Evolutionary conservation across 352 stramenopile species (phyloP).

Genomic region (Phytophthora litchii): DNA sequence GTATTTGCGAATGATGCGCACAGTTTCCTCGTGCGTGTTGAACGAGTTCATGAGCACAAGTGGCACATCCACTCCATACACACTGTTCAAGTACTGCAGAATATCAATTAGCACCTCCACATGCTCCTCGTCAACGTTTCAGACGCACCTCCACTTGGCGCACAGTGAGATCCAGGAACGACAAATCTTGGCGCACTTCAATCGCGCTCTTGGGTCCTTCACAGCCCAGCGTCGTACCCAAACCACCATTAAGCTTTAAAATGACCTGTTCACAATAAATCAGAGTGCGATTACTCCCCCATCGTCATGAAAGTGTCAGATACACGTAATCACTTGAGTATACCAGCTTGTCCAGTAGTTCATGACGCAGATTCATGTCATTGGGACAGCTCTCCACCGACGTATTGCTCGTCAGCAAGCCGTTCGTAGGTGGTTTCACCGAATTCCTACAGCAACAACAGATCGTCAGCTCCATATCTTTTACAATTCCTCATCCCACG

Average conservation of each 20-base stretch:
- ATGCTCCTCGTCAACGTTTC: neutral
- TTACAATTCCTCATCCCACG: too few species aligned
- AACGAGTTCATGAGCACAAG: constrained; percentile 99
- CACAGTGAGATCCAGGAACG: constrained; percentile 98
- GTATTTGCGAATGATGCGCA: constrained; percentile 98
- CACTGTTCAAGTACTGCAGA: constrained; percentile 86
- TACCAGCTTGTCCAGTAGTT: constrained; percentile 96
- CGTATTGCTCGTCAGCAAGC: constrained; percentile 74
- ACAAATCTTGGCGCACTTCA: constrained; percentile 93
- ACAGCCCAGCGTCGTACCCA: constrained; percentile 98
- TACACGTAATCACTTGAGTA: constrained; percentile 2
- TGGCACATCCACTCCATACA: constrained; percentile 95
- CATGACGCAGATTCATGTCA: constrained; percentile 92
- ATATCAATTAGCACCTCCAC: neutral
- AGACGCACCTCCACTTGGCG: constrained; percentile 94
- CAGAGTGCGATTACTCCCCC: constrained; percentile 16
- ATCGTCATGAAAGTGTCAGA: neutral
- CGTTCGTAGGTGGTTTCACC: constrained; percentile 74
- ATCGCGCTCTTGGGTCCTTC: constrained; percentile 93
- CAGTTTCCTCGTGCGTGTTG: constrained; percentile 98
- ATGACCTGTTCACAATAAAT: constrained; percentile 74
- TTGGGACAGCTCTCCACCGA: constrained; percentile 90
- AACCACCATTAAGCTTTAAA: constrained; percentile 99
- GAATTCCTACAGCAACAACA: constrained; percentile 54
- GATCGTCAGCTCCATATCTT: neutral